Percentiles rank a stretch among this genome's conserved stretches.
Conservation (phyloP, 176 grass and related monocot species). For the Rhynchospora pubera region DNA sequence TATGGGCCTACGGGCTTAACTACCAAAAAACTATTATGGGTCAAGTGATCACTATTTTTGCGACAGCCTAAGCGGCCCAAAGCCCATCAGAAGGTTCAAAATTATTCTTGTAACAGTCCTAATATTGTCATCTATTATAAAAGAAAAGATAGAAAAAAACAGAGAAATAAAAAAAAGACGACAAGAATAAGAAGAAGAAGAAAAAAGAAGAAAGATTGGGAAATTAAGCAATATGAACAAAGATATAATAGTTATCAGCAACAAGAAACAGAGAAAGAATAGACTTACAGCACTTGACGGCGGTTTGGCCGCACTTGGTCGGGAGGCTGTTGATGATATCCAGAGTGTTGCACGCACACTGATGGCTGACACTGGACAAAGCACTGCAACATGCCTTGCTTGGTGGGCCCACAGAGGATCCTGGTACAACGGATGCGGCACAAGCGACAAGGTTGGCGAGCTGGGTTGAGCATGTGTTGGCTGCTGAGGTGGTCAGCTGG, state of each 20-base stretch:
- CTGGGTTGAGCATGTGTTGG: slow-evolving; percentile 38
- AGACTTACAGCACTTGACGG: slow-evolving; percentile 46
- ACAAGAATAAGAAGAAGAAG: too few species aligned
- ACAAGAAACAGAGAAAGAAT: background rate
- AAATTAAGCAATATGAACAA: too few species aligned
- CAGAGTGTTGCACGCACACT: slow-evolving; percentile 69
- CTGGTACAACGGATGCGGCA: slow-evolving; percentile 53
- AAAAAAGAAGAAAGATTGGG: too few species aligned
- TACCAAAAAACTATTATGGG: too few species aligned
- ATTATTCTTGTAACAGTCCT: background rate
- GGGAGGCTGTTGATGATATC: slow-evolving; percentile 73
- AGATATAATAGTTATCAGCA: background rate
- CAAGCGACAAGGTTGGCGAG: slow-evolving; percentile 53
- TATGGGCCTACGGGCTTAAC: background rate
- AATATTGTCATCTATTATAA: background rate
- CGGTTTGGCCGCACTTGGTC: slow-evolving; percentile 38
- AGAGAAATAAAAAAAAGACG: background rate
- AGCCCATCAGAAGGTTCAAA: background rate
- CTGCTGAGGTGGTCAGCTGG: background rate
- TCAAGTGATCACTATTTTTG: background rate
- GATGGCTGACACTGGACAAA: slow-evolving; percentile 36
- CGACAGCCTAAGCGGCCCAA: background rate
- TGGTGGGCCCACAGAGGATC: slow-evolving; percentile 33
- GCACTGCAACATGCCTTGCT: slow-evolving; percentile 70
- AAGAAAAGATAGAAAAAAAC: background rate